These are phyloP conservation scores for Phytophthora europaea DNA, from an alignment of 352 stramenopile genomes.

Conservation along the genomic window DNA sequence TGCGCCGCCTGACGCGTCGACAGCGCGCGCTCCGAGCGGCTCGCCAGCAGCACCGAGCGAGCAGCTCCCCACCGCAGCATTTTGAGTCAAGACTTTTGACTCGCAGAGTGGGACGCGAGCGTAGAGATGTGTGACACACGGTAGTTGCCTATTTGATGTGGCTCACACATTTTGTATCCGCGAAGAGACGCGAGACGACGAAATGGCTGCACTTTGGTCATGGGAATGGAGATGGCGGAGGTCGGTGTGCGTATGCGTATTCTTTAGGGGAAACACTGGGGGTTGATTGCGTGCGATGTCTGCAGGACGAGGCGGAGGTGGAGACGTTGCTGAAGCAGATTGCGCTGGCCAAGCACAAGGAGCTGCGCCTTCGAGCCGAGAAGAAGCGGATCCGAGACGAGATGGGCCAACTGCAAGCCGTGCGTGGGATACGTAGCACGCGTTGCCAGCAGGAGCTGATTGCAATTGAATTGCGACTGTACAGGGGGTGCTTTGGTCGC, in stretches of 20 bases:
- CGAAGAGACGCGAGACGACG: constrained; percentile 11
- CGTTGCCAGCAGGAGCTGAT: background rate
- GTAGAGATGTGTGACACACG: background rate
- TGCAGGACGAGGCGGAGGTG: constrained; percentile 56
- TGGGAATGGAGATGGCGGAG: constrained; percentile 22
- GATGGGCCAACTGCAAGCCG: constrained; percentile 54
- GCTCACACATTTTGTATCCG: background rate
- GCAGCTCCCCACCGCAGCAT: constrained; percentile 37
- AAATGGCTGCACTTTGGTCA: constrained; percentile 28
- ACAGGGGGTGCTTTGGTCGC: constrained; percentile 56
- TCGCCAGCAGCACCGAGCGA: constrained; percentile 9
- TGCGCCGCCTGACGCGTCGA: constrained; percentile 74
- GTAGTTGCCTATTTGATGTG: constrained; percentile 5
- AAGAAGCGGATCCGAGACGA: constrained; percentile 74
- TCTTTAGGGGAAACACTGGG: background rate
- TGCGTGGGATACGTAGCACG: constrained; percentile 12
- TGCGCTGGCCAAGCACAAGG: constrained; percentile 62
- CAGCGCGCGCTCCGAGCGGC: constrained; percentile 49
- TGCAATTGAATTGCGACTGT: background rate
- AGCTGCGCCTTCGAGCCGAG: constrained; percentile 72
- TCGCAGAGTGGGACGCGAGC: constrained; percentile 2
- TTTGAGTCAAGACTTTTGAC: constrained; percentile 10
- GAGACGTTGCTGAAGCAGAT: constrained; percentile 69
- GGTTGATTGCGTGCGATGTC: background rate
- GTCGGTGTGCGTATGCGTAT: background rate